A percentile compares a stretch with the other conserved stretches of the same genome.
Evolutionary conservation across 148 eudicot species (phyloP).

Genomic region (Vaccinium corymbosum): DNA sequence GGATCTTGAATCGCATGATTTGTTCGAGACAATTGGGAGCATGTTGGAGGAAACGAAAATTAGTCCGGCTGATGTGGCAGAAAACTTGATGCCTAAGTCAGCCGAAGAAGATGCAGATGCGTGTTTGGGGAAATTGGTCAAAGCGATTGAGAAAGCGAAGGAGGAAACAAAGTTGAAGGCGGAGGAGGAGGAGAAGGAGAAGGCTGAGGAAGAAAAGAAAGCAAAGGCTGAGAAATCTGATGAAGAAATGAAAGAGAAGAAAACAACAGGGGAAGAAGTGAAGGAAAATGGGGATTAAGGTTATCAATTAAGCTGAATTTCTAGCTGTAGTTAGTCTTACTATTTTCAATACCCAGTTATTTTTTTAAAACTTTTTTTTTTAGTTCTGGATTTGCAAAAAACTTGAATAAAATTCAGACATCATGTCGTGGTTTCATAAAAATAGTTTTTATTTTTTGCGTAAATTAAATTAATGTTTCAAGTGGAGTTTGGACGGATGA

Average conservation of each 20-base stretch:
- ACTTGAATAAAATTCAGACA: too few relatives aligned
- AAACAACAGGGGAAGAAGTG: not conserved
- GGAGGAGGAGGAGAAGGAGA: conserved; percentile 16
- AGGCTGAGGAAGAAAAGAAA: not conserved
- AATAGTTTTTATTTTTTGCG: too few relatives aligned
- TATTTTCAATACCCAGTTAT: too few relatives aligned
- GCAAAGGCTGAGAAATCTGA: conserved; percentile 12
- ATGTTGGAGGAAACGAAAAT: conserved; percentile 37
- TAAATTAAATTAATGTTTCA: too few relatives aligned
- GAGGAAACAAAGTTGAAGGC: conserved; percentile 27
- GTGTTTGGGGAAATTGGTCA: conserved; percentile 27
- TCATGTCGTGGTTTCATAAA: too few relatives aligned
- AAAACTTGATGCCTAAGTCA: conserved; percentile 49
- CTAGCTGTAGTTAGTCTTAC: too few relatives aligned
- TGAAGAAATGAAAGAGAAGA: not conserved
- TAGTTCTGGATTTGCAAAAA: too few relatives aligned
- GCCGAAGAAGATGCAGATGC: conserved; percentile 14
- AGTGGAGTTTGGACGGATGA: too few relatives aligned
- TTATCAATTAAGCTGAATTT: not conserved
- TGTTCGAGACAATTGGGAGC: conserved; percentile 22
- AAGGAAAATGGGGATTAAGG: not conserved
- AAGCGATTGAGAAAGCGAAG: conserved; percentile 25
- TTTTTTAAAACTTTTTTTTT: too few relatives aligned
- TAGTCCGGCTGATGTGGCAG: conserved; percentile 55
- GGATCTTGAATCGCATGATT: conserved; percentile 31